Conservation (phyloP, 306 rosid genomes). For the Alnus rubra region DNA sequence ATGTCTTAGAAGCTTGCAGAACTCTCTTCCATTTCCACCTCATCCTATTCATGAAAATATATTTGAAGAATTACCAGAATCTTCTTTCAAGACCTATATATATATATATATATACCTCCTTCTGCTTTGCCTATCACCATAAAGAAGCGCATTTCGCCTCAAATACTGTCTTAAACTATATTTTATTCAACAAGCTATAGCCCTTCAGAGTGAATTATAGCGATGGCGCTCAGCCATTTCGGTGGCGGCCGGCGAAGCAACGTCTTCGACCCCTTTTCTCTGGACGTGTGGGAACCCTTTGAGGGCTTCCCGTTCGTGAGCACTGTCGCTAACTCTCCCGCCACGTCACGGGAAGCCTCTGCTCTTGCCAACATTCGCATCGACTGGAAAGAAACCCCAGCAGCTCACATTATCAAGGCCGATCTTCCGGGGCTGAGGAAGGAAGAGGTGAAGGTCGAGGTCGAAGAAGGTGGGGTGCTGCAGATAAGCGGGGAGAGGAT, state of each 20-base stretch:
- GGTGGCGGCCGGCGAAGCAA: slow-evolving; percentile 27
- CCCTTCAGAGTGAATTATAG: too few relatives aligned
- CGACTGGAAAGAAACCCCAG: slow-evolving; percentile 46
- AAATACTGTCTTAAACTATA: too few relatives aligned
- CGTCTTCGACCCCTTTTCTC: slow-evolving; percentile 34
- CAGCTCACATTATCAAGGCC: slow-evolving; percentile 41
- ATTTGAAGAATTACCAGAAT: neutral
- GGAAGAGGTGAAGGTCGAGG: slow-evolving; percentile 38
- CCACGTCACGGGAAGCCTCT: slow-evolving; percentile 28
- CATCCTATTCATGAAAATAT: neutral
- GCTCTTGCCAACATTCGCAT: slow-evolving; percentile 38
- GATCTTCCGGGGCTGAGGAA: slow-evolving; percentile 41
- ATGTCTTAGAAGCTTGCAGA: neutral
- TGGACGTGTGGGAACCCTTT: slow-evolving; percentile 35
- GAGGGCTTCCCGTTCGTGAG: slow-evolving; percentile 17
- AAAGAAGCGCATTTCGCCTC: too few relatives aligned
- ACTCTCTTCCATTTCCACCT: neutral
- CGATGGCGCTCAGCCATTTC: slow-evolving; percentile 30
- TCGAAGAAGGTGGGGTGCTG: slow-evolving; percentile 33
- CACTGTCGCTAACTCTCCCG: slow-evolving; percentile 3
- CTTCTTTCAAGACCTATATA: neutral
- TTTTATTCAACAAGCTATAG: too few relatives aligned
- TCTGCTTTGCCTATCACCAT: neutral
- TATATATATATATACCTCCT: neutral
- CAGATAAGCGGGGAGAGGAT: slow-evolving; percentile 40